phyloP scores from a whole-genome alignment of 768 basidiomycete genomes.

The Thelephora aurantiotincta region DNA sequence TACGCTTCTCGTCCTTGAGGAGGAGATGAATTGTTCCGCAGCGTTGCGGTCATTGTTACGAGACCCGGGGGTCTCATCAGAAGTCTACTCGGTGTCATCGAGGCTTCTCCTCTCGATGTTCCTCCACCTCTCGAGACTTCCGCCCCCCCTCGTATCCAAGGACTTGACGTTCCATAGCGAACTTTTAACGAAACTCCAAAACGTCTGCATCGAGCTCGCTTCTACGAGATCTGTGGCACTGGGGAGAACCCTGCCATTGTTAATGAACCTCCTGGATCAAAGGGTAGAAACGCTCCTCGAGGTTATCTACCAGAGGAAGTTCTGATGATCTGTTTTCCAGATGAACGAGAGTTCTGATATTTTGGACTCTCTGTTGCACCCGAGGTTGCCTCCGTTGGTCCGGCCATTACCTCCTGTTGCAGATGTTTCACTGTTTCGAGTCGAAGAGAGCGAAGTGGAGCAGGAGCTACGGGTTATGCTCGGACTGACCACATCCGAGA shows the following conservation, averaged over 20 bases:
- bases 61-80: conserved; percentile 34
- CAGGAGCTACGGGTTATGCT: conserved; percentile 27
- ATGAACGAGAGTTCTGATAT: conserved; percentile 2
- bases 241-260: conserved; percentile 49
- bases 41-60: conserved; percentile 35
- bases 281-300: conserved; percentile 14
- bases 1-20: neutral
- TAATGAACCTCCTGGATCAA: conserved; percentile 17
- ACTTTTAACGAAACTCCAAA: conserved; percentile 32
- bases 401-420: conserved; percentile 54
- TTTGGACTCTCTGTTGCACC: conserved; percentile 59
- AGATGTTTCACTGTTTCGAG: conserved; percentile 40
- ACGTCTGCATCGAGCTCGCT: conserved; percentile 31
- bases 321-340: neutral
- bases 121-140: conserved; percentile 40
- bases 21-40: conserved; percentile 14
- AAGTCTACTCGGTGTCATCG: conserved; percentile 43
- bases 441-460: conserved; percentile 58
- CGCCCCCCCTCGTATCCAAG: conserved; percentile 37
- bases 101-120: conserved; percentile 45
- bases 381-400: conserved; percentile 64
- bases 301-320: neutral
- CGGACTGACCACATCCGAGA: conserved; percentile 17
- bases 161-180: conserved; percentile 33
- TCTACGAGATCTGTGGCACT: conserved; percentile 42